Evolutionary conservation across 306 rosid species (phyloP).

Genomic region (Dalbergia cultrata): DNA sequence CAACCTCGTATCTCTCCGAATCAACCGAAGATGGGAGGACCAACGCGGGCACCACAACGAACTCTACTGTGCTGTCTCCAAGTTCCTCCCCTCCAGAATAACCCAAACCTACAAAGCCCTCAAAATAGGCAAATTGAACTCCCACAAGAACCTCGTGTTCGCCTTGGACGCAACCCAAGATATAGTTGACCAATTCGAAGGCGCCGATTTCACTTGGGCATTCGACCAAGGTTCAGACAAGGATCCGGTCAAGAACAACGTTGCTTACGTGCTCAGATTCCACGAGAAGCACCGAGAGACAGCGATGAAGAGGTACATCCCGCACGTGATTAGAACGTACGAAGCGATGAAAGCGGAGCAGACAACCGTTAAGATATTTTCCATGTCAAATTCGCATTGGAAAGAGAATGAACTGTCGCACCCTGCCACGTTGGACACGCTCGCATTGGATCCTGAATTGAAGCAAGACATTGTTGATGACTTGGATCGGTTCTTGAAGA

Average conservation of each 20-base stretch:
- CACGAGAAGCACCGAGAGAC: conserved; percentile 39
- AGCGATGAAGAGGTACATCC: conserved; percentile 36
- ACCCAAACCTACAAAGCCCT: conserved; percentile 38
- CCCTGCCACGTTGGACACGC: conserved; percentile 46
- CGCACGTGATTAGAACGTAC: conserved; percentile 19
- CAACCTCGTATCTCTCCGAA: conserved; percentile 33
- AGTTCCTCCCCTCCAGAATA: conserved; percentile 43
- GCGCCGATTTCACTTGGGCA: conserved; percentile 39
- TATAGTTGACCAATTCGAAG: conserved; percentile 46
- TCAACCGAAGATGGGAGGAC: conserved; percentile 34
- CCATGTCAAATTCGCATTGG: not conserved
- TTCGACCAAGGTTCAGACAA: not conserved
- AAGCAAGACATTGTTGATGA: conserved; percentile 42
- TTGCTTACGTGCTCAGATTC: conserved; percentile 11
- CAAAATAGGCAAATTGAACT: conserved; percentile 28
- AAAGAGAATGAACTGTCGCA: conserved; percentile 35
- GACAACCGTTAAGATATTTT: conserved; percentile 36
- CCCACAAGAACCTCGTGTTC: not conserved
- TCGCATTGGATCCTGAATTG: conserved; percentile 50
- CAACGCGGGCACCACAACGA: not conserved
- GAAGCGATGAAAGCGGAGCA: conserved; percentile 21
- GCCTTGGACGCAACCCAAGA: conserved; percentile 40
- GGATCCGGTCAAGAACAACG: not conserved
- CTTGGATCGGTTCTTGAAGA: conserved; percentile 45
- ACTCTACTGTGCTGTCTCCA: conserved; percentile 40